Conservation (phyloP, 306 rosid species). For the Boehmeria nivea region DNA sequence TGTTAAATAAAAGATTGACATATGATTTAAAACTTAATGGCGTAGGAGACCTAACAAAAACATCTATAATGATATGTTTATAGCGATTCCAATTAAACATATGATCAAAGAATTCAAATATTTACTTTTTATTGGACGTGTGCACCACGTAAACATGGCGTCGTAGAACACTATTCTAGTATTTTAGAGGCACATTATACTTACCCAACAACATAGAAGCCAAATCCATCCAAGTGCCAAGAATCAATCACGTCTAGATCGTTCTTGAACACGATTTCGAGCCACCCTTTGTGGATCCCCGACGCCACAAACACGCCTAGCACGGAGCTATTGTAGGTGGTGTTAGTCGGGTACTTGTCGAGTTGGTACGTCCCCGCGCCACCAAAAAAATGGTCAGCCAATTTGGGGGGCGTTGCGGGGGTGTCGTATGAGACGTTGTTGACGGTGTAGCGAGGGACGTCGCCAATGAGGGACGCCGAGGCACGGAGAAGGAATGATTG, state of each 20-base stretch:
- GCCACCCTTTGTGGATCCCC: constrained; percentile 47
- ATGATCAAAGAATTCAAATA: too few species aligned
- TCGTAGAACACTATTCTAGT: too few species aligned
- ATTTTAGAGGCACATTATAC: not conserved
- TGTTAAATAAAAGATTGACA: too few species aligned
- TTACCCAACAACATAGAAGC: constrained; percentile 63
- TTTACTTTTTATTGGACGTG: too few species aligned
- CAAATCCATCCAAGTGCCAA: constrained; percentile 76
- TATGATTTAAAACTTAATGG: too few species aligned
- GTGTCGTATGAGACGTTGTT: constrained; percentile 61
- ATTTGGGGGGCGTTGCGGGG: constrained; percentile 56
- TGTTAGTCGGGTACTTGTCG: constrained; percentile 36
- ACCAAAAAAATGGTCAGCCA: constrained; percentile 48
- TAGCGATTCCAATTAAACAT: too few species aligned
- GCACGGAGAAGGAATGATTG: constrained; percentile 47
- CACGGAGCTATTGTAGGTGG: constrained; percentile 19
- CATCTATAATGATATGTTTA: too few species aligned
- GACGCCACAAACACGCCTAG: constrained; percentile 49
- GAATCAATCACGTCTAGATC: constrained; percentile 40
- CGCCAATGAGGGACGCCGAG: constrained; percentile 27
- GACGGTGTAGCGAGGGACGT: constrained; percentile 32
- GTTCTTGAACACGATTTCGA: constrained; percentile 51
- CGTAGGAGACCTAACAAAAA: too few species aligned
- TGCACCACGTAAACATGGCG: too few species aligned
- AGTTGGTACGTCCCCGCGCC: constrained; percentile 42